These are phyloP conservation scores for Volvox africanus DNA, from an alignment of 139 green algal genomes.

Conservation along the genomic window DNA sequence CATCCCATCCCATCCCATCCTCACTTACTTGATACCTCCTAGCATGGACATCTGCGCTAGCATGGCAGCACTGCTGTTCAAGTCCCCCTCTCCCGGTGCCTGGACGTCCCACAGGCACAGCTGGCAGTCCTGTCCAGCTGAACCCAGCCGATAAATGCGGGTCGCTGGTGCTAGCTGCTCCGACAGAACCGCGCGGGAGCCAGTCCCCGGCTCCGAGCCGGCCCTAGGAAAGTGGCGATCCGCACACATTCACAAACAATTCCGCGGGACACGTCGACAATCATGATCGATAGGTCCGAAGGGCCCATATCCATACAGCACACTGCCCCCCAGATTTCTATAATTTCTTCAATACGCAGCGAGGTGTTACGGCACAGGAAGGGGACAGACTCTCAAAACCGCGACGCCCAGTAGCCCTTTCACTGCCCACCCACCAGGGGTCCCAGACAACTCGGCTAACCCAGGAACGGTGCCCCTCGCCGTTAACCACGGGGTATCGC, in stretches of 20 bases:
- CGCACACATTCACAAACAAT: neutral
- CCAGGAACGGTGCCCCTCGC: constrained; percentile 88
- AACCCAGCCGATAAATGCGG: constrained; percentile 81
- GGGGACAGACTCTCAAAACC: too few relatives aligned
- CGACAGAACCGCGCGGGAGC: constrained; percentile 7
- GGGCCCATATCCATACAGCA: too few relatives aligned
- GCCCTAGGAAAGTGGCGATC: neutral
- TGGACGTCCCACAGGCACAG: constrained; percentile 91
- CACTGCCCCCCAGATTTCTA: too few relatives aligned
- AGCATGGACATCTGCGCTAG: constrained; percentile 31
- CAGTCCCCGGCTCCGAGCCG: neutral
- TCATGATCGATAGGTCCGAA: too few relatives aligned
- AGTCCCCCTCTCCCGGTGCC: constrained; percentile 28
- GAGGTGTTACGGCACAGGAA: too few relatives aligned
- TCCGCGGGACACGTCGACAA: too few relatives aligned
- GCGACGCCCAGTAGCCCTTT: too few relatives aligned
- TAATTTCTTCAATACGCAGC: too few relatives aligned
- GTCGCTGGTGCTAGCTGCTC: constrained; percentile 8
- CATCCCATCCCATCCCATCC: too few relatives aligned
- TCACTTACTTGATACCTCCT: constrained; percentile 51
- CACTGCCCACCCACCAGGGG: constrained; percentile 53
- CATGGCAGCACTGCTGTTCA: constrained; percentile 15
- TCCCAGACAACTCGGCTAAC: constrained; percentile 85
- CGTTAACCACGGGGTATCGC: constrained; percentile 75
- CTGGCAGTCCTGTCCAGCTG: constrained; percentile 85